Percentiles rank a stretch among this genome's conserved stretches.
Evolutionary conservation across 2,329 filamentous ascomycete species (phyloP).

Genomic region (Aspergillus fumigatiaffinis): DNA sequence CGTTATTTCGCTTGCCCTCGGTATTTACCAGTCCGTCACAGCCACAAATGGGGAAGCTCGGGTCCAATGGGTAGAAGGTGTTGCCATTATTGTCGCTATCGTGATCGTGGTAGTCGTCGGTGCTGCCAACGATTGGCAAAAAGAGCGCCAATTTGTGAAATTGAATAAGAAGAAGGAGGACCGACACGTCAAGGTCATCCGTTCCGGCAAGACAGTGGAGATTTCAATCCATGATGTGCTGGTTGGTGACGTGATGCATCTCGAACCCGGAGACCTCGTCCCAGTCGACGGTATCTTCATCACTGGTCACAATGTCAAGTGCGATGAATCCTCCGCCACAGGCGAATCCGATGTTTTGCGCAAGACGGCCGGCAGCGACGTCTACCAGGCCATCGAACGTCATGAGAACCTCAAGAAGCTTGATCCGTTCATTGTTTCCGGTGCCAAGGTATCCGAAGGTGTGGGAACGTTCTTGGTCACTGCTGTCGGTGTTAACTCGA

Average conservation of each 20-base stretch:
- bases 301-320: constrained; percentile 62
- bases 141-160: constrained; percentile 75
- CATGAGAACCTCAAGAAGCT: constrained; percentile 60
- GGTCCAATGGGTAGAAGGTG: constrained; percentile 78
- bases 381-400: constrained; percentile 59
- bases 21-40: constrained; percentile 68
- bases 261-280: constrained; percentile 70
- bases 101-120: constrained; percentile 71
- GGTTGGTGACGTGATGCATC: constrained; percentile 68
- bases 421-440: constrained; percentile 78
- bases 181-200: constrained; percentile 67
- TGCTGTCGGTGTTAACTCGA: constrained; percentile 68
- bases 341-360: constrained; percentile 71
- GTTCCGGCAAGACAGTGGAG: constrained; percentile 68
- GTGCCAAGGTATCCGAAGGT: constrained; percentile 72
- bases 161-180: constrained; percentile 77
- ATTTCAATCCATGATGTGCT: constrained; percentile 68
- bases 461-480: constrained; percentile 73
- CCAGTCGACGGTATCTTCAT: constrained; percentile 70
- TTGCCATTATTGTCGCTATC: constrained; percentile 74
- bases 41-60: constrained; percentile 50
- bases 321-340: constrained; percentile 71
- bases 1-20: constrained; percentile 68
- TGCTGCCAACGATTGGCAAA: constrained; percentile 78
- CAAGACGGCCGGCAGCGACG: constrained; percentile 63